phyloP scores from a whole-genome alignment of 2,329 filamentous ascomycete genomes.

The Calonectria naviculata region DNA sequence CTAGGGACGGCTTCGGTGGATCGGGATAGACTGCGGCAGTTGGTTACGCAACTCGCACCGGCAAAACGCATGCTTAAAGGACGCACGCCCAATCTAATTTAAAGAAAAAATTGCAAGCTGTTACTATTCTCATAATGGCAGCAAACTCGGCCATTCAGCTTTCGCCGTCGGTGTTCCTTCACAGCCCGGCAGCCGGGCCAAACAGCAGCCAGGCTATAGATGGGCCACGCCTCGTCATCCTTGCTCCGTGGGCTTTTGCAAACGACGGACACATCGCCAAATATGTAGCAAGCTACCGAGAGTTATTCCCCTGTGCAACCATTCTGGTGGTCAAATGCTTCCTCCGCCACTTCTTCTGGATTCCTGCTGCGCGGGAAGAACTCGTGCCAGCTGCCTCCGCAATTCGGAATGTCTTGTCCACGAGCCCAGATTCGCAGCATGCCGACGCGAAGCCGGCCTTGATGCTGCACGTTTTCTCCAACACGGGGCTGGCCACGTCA shows the following conservation, averaged over 20 bases:
- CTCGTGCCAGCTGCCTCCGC: neutral
- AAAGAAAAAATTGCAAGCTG: neutral
- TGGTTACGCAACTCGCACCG: neutral
- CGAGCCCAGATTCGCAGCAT: neutral
- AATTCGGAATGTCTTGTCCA: neutral
- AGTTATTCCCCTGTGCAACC: neutral
- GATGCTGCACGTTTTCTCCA: conserved; percentile 10
- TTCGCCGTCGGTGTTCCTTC: conserved; percentile 4
- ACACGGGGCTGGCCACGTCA: conserved; percentile 1
- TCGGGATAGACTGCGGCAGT: neutral
- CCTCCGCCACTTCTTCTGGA: conserved; percentile 12
- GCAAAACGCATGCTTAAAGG: neutral
- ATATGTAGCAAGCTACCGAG: neutral
- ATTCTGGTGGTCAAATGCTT: neutral
- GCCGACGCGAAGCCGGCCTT: neutral
- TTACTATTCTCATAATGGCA: neutral
- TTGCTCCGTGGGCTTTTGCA: conserved; percentile 4
- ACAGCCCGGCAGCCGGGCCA: neutral
- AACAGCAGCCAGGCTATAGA: neutral
- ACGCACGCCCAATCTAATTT: neutral
- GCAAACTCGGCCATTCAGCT: neutral
- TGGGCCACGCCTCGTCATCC: conserved; percentile 3
- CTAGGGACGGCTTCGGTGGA: neutral
- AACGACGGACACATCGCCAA: conserved; percentile 10
- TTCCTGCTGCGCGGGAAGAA: neutral